Conservation (phyloP, 805 yeast genomes). For the Starmerella ratchasimensis region DNA sequence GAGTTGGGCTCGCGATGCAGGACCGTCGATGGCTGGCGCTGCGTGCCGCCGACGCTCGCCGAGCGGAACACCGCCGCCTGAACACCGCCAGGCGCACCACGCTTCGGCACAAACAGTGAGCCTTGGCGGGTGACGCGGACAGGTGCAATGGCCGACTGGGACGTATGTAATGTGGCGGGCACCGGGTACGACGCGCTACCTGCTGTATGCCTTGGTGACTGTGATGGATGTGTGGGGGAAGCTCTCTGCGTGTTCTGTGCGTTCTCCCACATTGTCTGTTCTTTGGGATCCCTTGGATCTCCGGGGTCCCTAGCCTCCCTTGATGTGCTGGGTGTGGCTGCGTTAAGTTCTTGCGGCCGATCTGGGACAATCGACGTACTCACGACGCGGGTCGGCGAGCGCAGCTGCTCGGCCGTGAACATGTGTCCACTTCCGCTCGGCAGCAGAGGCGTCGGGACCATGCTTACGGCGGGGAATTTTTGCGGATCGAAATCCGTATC, state of each 20-base stretch:
- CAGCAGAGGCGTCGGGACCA: constrained; percentile 8
- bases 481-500: constrained; percentile 1
- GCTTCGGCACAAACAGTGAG: constrained; percentile 16
- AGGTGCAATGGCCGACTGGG: too few species aligned
- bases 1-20: constrained; percentile 16
- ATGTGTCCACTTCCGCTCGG: neutral
- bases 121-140: constrained; percentile 6
- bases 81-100: constrained; percentile 8
- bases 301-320: too few species aligned
- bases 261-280: too few species aligned
- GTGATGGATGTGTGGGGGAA: too few species aligned
- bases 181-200: neutral
- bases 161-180: too few species aligned
- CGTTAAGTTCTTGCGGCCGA: too few species aligned
- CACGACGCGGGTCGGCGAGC: constrained; percentile 2
- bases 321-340: too few species aligned
- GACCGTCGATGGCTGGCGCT: constrained; percentile 17
- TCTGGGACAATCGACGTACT: constrained; percentile 13
- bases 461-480: constrained; percentile 4
- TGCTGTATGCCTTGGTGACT: neutral
- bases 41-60: constrained; percentile 18
- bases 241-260: too few species aligned
- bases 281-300: too few species aligned
- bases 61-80: constrained; percentile 14
- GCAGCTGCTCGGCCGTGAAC: neutral